Evolutionary conservation across 306 rosid genomes (phyloP).

Genomic region (Fragaria ananassa): DNA sequence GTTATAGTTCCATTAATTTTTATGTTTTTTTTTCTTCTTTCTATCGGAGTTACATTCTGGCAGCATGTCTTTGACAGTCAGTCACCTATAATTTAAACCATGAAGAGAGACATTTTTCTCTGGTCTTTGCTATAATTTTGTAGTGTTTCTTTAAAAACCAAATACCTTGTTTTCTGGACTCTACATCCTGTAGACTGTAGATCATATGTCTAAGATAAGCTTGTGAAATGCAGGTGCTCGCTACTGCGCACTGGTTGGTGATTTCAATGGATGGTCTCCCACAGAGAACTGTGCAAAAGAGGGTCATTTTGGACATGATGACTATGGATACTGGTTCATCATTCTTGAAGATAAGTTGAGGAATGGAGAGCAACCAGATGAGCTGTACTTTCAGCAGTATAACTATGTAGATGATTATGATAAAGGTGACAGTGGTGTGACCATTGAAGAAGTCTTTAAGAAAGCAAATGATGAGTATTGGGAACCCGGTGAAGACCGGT

Average conservation of each 20-base stretch:
- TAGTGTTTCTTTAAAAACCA: neutral
- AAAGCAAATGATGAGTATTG: conserved; percentile 81
- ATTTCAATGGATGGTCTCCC: conserved; percentile 89
- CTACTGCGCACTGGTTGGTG: conserved; percentile 81
- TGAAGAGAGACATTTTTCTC: conserved; percentile 8
- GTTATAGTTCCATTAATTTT: neutral
- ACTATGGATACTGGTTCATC: conserved; percentile 94
- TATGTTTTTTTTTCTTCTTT: neutral
- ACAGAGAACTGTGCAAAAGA: conserved; percentile 88
- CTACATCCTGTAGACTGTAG: conserved; percentile 7
- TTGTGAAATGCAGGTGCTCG: conserved; percentile 69
- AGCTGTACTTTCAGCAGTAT: conserved; percentile 88
- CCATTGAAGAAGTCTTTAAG: conserved; percentile 73
- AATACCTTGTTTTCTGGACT: conserved; percentile 13
- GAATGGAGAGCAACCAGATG: conserved; percentile 81
- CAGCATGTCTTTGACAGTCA: conserved; percentile 21
- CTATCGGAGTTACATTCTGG: conserved; percentile 8
- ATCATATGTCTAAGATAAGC: conserved; percentile 25
- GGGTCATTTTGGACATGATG: conserved; percentile 88
- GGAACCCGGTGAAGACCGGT: conserved; percentile 95
- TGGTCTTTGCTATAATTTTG: neutral
- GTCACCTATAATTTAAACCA: conserved; percentile 6
- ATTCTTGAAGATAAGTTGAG: conserved; percentile 84
- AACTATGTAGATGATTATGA: conserved; percentile 86
- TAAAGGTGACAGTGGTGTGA: conserved; percentile 90